These are phyloP conservation scores for Misopates orontium DNA, from an alignment of 257 asterid genomes.

Conservation along the genomic window DNA sequence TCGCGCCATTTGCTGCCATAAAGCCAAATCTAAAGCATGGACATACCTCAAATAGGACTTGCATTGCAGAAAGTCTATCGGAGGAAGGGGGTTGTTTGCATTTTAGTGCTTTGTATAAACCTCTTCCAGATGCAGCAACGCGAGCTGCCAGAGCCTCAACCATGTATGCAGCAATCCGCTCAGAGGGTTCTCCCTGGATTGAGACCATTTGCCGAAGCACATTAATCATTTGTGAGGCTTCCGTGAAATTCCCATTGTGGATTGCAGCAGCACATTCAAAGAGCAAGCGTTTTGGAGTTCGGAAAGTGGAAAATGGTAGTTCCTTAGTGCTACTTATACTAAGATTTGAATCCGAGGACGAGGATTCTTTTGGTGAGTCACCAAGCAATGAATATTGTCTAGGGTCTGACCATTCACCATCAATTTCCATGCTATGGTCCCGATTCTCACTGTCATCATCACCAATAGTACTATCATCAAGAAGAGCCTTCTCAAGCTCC, in stretches of 20 bases:
- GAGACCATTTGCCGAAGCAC: conserved; percentile 75
- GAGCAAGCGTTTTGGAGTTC: conserved; percentile 64
- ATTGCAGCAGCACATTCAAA: conserved; percentile 74
- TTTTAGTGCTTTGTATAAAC: conserved; percentile 79
- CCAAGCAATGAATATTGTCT: conserved; percentile 30
- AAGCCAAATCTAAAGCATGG: conserved; percentile 91
- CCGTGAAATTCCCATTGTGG: conserved; percentile 47
- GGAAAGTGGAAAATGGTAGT: conserved; percentile 29
- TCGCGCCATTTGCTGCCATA: conserved; percentile 88
- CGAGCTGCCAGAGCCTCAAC: conserved; percentile 94
- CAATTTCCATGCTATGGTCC: conserved; percentile 51
- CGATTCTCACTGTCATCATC: conserved; percentile 22
- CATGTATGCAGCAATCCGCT: conserved; percentile 88
- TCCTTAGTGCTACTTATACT: conserved; percentile 51
- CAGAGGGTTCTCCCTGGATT: conserved; percentile 84
- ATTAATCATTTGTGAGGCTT: conserved; percentile 58
- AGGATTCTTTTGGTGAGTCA: conserved; percentile 77
- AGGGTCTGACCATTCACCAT: conserved; percentile 41
- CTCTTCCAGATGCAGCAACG: conserved; percentile 80
- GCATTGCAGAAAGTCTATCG: conserved; percentile 89
- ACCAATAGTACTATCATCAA: conserved; percentile 43
- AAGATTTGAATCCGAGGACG: conserved; percentile 55
- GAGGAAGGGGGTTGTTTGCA: conserved; percentile 81
- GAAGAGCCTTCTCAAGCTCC: conserved; percentile 86
- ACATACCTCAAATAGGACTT: conserved; percentile 91